These are phyloP conservation scores for Cystobasidiaceae sp. DNA, from an alignment of 1,284 basidiomycete genomes.

Conservation along the genomic window DNA sequence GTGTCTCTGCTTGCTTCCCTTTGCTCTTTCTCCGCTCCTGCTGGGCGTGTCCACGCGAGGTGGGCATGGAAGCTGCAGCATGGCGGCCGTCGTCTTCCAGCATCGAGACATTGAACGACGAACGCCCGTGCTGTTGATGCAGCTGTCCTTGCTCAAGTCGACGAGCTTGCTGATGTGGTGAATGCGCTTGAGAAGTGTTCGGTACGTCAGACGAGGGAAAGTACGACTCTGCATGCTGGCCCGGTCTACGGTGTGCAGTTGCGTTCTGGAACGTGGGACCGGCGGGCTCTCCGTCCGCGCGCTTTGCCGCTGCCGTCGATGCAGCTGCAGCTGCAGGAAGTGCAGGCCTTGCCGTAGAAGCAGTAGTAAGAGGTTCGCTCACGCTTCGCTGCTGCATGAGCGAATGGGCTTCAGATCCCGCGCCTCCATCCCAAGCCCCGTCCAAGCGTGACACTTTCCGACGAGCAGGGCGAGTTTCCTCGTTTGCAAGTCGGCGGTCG, in stretches of 20 bases:
- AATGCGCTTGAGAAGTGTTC: no score
- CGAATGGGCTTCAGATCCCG: no score
- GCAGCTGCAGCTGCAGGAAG: not conserved
- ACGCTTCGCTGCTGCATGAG: no score
- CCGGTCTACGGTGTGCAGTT: no score
- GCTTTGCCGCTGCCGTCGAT: not conserved
- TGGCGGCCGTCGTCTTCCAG: not conserved
- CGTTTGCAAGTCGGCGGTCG: constrained; percentile 8
- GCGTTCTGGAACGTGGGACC: constrained; percentile 16
- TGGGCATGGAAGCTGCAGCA: not conserved
- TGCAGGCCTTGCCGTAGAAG: not conserved
- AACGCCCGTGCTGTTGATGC: not conserved
- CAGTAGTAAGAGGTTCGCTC: no score
- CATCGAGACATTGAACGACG: no score
- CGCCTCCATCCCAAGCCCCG: no score
- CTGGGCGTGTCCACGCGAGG: no score
- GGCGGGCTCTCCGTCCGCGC: not conserved
- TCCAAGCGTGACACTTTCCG: constrained; percentile 25
- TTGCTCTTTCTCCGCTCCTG: no score
- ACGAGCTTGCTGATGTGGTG: no score
- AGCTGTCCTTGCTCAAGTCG: not conserved
- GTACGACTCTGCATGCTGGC: constrained; percentile 1
- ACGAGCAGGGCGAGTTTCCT: constrained; percentile 13
- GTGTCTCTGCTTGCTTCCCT: constrained; percentile 26
- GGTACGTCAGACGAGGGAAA: not conserved